phyloP scores from a whole-genome alignment of 768 basidiomycete genomes.

The Hygrocybe coccinea region DNA sequence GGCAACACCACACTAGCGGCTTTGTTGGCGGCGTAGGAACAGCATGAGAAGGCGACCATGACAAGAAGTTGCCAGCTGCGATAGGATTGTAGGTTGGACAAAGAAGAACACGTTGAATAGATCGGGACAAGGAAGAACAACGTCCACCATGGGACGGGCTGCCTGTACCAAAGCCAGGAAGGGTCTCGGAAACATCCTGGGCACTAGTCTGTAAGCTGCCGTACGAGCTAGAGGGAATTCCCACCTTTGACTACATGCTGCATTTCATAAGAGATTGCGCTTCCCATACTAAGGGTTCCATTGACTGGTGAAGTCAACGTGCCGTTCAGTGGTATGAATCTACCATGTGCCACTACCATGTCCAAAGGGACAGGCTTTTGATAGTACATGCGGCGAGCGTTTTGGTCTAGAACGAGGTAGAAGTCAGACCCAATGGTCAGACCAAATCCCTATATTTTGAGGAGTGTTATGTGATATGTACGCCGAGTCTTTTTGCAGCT shows the following conservation, averaged over 20 bases:
- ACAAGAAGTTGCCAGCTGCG: constrained; percentile 66
- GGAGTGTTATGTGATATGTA: background rate
- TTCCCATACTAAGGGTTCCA: constrained; percentile 46
- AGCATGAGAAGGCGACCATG: constrained; percentile 76
- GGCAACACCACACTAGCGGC: constrained; percentile 56
- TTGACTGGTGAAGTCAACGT: constrained; percentile 32
- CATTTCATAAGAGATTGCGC: constrained; percentile 29
- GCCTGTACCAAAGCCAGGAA: constrained; percentile 70
- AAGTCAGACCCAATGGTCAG: constrained; percentile 80
- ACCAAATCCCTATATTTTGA: constrained; percentile 62
- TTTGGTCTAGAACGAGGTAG: constrained; percentile 64
- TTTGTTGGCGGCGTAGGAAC: constrained; percentile 67
- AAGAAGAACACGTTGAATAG: constrained; percentile 67
- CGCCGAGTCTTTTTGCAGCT: constrained; percentile 12
- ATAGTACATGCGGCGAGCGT: constrained; percentile 50
- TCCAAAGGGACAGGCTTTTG: constrained; percentile 36
- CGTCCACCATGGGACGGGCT: constrained; percentile 80
- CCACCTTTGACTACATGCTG: constrained; percentile 51
- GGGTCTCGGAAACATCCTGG: constrained; percentile 73
- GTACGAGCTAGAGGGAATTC: constrained; percentile 15
- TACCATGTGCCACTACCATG: constrained; percentile 50
- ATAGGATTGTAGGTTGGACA: constrained; percentile 71
- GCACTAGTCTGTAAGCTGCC: constrained; percentile 18
- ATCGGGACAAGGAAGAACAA: constrained; percentile 70
- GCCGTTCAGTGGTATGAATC: constrained; percentile 47